Base-by-base conservation (phyloP, 768 basidiomycete species). In the Lepiota subincarnata region DNA sequence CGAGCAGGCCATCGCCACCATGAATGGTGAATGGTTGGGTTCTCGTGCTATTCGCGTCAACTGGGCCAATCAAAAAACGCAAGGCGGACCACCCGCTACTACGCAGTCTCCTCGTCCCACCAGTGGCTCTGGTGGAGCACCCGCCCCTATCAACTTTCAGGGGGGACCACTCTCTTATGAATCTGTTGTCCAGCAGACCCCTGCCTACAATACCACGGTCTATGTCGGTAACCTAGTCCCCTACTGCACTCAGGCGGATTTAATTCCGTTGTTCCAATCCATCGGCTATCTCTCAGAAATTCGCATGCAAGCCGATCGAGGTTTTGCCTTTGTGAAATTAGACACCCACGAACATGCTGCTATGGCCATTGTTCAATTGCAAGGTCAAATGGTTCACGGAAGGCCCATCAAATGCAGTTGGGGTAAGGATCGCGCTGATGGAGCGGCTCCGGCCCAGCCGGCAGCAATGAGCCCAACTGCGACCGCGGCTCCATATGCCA, bases 21-120 rank as follows among this genome's bases (percentile, higher is more conserved):
- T 99, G 97, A 99, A 99, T 66, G 97, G 97, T 53, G 96, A 99
- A 78, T 99, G 93, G 93, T 81, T 99, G 35, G 97, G 97, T 45
- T 93, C 93, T 26, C 85, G 97, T 56, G 97, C 97, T 57, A 99
- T 99, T 65, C 87, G 97, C 60, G 96, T 98, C 70, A 99, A 99
- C 75, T 99, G 96, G 96, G 97, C 97, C 50, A 98, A 98, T 75
- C 96, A 98, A 74, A 98, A 98, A 77, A 98, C 95, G 14, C 93
- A 96, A 70, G 53, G 53, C 28, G 91, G 84, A 53, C 74, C 70
- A 22, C 72, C 75, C 14, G 61, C 65, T 16, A 59, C 63, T 34
- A 64, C 61, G 19, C 59, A 67, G 43, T 68, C 76, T 38, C 67
- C 81, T 46, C 76, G 73, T 60, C 73, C 76, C 49, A 54, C 61